These are phyloP conservation scores for Pholiota conissans DNA, from an alignment of 768 basidiomycete species.

Conservation along the genomic window DNA sequence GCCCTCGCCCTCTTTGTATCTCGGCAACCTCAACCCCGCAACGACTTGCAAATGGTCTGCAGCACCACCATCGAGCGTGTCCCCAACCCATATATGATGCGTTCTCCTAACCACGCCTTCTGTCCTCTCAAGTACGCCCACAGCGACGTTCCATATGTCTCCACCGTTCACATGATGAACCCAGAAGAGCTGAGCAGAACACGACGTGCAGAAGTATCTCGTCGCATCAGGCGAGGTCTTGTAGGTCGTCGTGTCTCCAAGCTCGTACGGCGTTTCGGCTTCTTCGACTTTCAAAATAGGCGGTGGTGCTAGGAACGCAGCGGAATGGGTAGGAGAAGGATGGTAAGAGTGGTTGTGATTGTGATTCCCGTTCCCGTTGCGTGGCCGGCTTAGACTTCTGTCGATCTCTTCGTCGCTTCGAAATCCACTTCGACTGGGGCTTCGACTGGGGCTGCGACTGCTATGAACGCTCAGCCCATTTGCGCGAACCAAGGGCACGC, in stretches of 20 bases:
- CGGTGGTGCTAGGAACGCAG: constrained; percentile 13
- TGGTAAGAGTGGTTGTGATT: no score
- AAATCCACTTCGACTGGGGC: constrained; percentile 2
- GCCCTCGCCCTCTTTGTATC: constrained; percentile 16
- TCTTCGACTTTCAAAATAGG: constrained; percentile 8
- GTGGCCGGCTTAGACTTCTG: neutral
- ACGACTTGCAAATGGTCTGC: constrained; percentile 24
- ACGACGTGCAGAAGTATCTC: constrained; percentile 29
- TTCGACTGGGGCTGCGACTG: constrained; percentile 12
- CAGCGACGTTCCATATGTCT: constrained; percentile 24
- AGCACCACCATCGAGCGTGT: constrained; percentile 33
- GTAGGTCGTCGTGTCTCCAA: constrained; percentile 23
- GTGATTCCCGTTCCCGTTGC: neutral
- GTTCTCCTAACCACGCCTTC: constrained; percentile 24
- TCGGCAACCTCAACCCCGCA: constrained; percentile 18
- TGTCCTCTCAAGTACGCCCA: constrained; percentile 24
- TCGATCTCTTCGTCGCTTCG: neutral
- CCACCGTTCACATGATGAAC: constrained; percentile 5
- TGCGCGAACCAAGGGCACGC: constrained; percentile 18
- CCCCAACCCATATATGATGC: constrained; percentile 26
- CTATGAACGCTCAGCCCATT: constrained; percentile 5
- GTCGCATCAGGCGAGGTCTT: constrained; percentile 18
- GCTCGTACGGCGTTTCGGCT: constrained; percentile 17
- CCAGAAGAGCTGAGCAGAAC: constrained; percentile 29
- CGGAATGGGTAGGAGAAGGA: neutral